Percentiles rank a stretch among this genome's conserved stretches.
Evolutionary conservation across 139 green algal species (phyloP).

Genomic region (Zygnema circumcarinatum): DNA sequence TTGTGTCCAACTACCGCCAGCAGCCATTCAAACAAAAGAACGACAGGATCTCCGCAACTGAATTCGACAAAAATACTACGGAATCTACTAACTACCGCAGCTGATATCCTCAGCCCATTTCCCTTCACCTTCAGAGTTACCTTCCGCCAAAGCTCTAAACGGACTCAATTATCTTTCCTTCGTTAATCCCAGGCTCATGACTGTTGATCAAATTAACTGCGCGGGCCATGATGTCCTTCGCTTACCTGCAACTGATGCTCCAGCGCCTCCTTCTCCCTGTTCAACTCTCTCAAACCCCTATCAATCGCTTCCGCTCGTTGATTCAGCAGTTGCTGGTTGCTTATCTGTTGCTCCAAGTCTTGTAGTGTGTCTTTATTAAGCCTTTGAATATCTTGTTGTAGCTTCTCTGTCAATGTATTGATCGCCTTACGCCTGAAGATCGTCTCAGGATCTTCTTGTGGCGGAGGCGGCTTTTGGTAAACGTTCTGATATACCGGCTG

Average conservation of each 20-base stretch:
- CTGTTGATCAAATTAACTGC: too few species aligned
- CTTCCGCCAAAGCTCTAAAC: too few species aligned
- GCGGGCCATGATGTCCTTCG: too few species aligned
- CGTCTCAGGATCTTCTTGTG: slow-evolving; percentile 26
- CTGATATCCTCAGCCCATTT: too few species aligned
- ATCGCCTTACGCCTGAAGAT: slow-evolving; percentile 22
- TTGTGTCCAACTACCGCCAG: too few species aligned
- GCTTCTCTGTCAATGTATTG: not conserved
- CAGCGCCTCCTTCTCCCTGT: slow-evolving; percentile 72
- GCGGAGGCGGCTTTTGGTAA: not conserved
- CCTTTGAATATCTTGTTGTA: slow-evolving; percentile 35
- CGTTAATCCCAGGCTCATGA: too few species aligned
- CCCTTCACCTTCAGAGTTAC: too few species aligned
- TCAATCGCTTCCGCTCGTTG: slow-evolving; percentile 14
- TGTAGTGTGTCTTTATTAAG: not conserved
- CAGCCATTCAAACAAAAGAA: too few species aligned
- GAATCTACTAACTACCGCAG: too few species aligned
- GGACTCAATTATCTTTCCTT: too few species aligned
- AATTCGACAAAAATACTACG: too few species aligned
- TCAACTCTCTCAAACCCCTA: slow-evolving; percentile 45
- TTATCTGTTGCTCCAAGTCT: slow-evolving; percentile 34
- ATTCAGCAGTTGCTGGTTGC: slow-evolving; percentile 41
- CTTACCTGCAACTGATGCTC: slow-evolving; percentile 71
- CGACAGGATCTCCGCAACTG: too few species aligned
- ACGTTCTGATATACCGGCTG: not conserved